phyloP scores from a whole-genome alignment of 2,329 filamentous ascomycete genomes.

The Emericellopsis cladophorae region DNA sequence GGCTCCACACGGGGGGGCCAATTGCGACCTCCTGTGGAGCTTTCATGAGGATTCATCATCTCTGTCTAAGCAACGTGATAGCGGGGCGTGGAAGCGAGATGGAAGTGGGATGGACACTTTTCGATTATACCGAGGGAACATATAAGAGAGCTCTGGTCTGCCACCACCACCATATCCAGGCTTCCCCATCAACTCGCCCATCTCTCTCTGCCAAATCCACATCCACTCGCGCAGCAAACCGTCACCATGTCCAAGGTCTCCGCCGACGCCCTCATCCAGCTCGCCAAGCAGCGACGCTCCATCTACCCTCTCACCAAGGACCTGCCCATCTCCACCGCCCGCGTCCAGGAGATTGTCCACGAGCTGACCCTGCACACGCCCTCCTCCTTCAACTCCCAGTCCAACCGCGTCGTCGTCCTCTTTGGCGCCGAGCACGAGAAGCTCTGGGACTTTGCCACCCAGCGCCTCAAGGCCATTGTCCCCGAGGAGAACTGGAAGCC shows the following conservation, averaged over 20 bases:
- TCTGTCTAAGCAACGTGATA: no score
- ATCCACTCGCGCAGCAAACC: constrained; percentile 14
- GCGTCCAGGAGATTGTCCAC: constrained; percentile 53
- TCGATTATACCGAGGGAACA: not conserved
- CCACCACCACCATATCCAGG: not conserved
- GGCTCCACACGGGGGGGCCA: no score
- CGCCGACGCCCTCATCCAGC: constrained; percentile 44
- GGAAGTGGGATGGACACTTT: no score
- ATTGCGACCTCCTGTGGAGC: no score
- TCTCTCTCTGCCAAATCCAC: not conserved
- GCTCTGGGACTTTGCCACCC: constrained; percentile 66
- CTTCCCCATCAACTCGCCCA: no score
- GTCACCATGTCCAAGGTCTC: constrained; percentile 17
- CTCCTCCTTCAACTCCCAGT: constrained; percentile 81
- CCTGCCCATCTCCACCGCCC: constrained; percentile 33
- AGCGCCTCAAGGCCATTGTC: constrained; percentile 40
- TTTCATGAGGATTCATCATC: no score
- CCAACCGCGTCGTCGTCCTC: constrained; percentile 65
- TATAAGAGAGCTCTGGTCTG: not conserved
- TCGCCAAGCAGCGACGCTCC: constrained; percentile 55
- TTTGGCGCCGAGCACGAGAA: constrained; percentile 74
- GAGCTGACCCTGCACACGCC: constrained; percentile 57
- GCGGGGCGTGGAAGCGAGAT: no score
- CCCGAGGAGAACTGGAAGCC: constrained; percentile 48
- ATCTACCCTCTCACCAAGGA: constrained; percentile 56